phyloP scores from a whole-genome alignment of 441 rosid genomes.

The Erodium moschatum region DNA sequence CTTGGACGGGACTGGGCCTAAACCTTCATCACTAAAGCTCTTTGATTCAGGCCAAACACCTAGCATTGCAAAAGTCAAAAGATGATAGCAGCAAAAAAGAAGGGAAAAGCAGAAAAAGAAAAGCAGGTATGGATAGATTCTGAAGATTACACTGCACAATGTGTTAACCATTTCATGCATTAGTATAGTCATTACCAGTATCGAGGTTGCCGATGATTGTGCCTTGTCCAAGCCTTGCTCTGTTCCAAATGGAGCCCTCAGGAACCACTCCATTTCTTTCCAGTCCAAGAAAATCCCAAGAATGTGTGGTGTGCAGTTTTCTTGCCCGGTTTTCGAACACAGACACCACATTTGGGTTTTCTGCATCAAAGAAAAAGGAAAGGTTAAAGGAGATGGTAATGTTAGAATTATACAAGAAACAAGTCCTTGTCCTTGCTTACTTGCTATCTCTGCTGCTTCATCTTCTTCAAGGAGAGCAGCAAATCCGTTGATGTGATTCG shows the following conservation, averaged over 20 bases:
- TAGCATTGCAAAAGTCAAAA: neutral
- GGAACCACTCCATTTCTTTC: slow-evolving; percentile 30
- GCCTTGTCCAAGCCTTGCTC: slow-evolving; percentile 36
- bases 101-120: too few relatives aligned
- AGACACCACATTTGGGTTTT: slow-evolving; percentile 36
- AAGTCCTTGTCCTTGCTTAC: slow-evolving; percentile 23
- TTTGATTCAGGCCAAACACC: neutral
- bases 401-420: too few relatives aligned
- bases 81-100: too few relatives aligned
- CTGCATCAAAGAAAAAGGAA: slow-evolving; percentile 19
- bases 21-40: neutral
- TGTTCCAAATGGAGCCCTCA: slow-evolving; percentile 30
- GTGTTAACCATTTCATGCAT: too few relatives aligned
- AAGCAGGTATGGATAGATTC: too few relatives aligned
- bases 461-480: slow-evolving; percentile 48
- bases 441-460: slow-evolving; percentile 32
- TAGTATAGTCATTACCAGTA: slow-evolving; percentile 33
- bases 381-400: too few relatives aligned
- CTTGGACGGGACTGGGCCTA: neutral
- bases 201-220: slow-evolving; percentile 39
- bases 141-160: too few relatives aligned
- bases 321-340: slow-evolving; percentile 37
- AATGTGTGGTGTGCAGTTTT: slow-evolving; percentile 38
- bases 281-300: slow-evolving; percentile 42
- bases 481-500: slow-evolving; percentile 47